These are phyloP conservation scores for Tuber aestivum DNA, from an alignment of 495 filamentous ascomycete species.

Conservation along the genomic window DNA sequence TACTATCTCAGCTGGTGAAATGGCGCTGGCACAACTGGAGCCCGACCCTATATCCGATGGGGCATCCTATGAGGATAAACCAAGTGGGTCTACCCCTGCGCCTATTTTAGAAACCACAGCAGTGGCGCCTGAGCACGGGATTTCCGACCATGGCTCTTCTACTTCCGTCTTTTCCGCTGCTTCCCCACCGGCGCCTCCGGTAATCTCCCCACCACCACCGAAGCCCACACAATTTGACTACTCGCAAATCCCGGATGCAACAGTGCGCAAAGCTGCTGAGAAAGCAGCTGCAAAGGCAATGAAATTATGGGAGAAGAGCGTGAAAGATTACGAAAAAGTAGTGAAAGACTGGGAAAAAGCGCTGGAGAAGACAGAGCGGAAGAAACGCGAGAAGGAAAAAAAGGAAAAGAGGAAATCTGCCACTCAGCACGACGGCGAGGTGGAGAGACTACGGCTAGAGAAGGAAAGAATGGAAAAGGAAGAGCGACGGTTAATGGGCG, in stretches of 20 bases:
- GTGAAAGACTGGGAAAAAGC: constrained; percentile 57
- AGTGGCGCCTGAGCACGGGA: background rate
- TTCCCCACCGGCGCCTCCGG: constrained; percentile 32
- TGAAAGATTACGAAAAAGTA: constrained; percentile 59
- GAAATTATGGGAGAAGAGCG: constrained; percentile 56
- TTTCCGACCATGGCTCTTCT: background rate
- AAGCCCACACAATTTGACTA: constrained; percentile 43
- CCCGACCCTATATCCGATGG: constrained; percentile 14
- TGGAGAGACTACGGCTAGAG: background rate
- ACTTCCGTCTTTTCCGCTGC: background rate
- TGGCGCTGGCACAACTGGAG: constrained; percentile 9
- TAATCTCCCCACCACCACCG: constrained; percentile 44
- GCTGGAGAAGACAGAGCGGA: constrained; percentile 50
- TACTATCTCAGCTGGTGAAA: constrained; percentile 17
- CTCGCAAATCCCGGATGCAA: constrained; percentile 17
- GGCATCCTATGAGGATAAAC: background rate
- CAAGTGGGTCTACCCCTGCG: background rate
- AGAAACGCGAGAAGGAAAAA: constrained; percentile 50
- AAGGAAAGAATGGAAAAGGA: background rate
- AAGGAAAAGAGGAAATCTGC: constrained; percentile 43
- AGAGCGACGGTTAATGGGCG: background rate
- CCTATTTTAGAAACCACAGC: background rate
- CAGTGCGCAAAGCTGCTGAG: constrained; percentile 53
- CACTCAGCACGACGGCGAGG: background rate
- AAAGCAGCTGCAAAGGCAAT: constrained; percentile 50